Evolutionary conservation across 139 green algal species (phyloP).

Genomic region (Medakamo hakoo): DNA sequence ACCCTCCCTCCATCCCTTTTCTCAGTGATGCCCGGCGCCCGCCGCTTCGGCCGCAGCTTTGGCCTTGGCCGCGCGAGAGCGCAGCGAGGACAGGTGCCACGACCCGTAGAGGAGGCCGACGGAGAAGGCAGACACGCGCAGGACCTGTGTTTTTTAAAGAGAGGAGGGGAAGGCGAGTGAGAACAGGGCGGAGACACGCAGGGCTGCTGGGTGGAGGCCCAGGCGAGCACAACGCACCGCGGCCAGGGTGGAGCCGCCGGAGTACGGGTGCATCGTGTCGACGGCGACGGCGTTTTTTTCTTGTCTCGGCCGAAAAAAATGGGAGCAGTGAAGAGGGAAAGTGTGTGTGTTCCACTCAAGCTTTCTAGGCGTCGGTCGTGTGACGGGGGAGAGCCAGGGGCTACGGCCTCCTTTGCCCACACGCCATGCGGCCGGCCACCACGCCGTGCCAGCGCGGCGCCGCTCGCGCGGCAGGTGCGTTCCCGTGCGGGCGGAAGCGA

Average conservation of each 20-base stretch:
- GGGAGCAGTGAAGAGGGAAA: neutral
- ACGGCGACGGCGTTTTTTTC: too few relatives aligned
- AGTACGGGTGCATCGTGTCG: slow-evolving; percentile 26
- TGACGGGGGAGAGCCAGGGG: too few relatives aligned
- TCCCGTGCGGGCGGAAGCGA: too few relatives aligned
- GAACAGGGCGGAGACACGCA: slow-evolving; percentile 20
- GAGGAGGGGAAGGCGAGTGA: too few relatives aligned
- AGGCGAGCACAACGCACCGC: slow-evolving; percentile 9
- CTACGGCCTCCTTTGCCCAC: too few relatives aligned
- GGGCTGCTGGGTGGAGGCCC: slow-evolving; percentile 9
- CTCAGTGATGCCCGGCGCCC: neutral
- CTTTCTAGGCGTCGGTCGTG: too few relatives aligned
- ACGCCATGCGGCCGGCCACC: too few relatives aligned
- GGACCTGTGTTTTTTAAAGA: slow-evolving; percentile 24
- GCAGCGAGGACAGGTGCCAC: neutral
- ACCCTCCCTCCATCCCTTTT: neutral
- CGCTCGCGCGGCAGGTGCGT: too few relatives aligned
- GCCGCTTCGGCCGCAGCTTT: neutral
- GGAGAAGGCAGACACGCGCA: slow-evolving; percentile 21
- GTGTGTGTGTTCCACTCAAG: neutral
- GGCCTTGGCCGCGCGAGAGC: neutral
- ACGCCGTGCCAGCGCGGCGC: too few relatives aligned
- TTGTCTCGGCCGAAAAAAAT: slow-evolving; percentile 1
- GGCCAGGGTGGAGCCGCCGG: slow-evolving; percentile 22
- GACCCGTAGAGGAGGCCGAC: slow-evolving; percentile 30